These are phyloP conservation scores for Cladophialophora exuberans DNA, from an alignment of 2,329 filamentous ascomycete species.

Conservation along the genomic window DNA sequence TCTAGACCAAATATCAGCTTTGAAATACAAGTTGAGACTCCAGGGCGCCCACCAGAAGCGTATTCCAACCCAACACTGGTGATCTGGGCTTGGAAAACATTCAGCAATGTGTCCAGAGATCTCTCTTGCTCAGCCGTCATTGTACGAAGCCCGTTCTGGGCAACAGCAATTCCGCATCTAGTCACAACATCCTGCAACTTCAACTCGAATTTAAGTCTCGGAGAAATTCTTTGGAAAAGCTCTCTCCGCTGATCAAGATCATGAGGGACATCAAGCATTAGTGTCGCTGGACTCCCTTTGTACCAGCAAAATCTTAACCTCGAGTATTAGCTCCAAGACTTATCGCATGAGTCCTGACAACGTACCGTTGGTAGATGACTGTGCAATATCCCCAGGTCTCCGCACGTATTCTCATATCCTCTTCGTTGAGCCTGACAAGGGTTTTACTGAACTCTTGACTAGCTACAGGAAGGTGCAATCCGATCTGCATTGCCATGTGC, in stretches of 20 bases:
- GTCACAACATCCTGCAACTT: conserved; percentile 43
- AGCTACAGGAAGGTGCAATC: conserved; percentile 46
- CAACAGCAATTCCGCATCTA: conserved; percentile 41
- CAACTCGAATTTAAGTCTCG: conserved; percentile 42
- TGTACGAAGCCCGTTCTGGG: conserved; percentile 44
- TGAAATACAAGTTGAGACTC: background rate
- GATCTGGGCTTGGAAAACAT: conserved; percentile 41
- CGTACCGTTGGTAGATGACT: conserved; percentile 45
- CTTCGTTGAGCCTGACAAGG: conserved; percentile 38
- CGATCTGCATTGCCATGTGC: conserved; percentile 49
- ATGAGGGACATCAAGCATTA: conserved; percentile 41
- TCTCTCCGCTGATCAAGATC: conserved; percentile 41
- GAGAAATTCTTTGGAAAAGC: conserved; percentile 40
- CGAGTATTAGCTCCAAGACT: conserved; percentile 6
- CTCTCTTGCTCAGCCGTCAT: conserved; percentile 45
- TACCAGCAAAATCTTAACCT: conserved; percentile 39
- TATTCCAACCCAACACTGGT: conserved; percentile 42
- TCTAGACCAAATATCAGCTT: conserved; percentile 4
- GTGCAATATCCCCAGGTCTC: conserved; percentile 47
- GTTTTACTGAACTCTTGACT: conserved; percentile 46
- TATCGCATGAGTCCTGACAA: background rate
- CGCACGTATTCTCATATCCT: conserved; percentile 42
- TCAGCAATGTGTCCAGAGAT: conserved; percentile 42
- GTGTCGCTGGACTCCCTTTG: conserved; percentile 44
- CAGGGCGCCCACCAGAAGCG: conserved; percentile 36